Conservation (phyloP, 1,139 yeast genomes). For the Diutina mesorugosa region DNA sequence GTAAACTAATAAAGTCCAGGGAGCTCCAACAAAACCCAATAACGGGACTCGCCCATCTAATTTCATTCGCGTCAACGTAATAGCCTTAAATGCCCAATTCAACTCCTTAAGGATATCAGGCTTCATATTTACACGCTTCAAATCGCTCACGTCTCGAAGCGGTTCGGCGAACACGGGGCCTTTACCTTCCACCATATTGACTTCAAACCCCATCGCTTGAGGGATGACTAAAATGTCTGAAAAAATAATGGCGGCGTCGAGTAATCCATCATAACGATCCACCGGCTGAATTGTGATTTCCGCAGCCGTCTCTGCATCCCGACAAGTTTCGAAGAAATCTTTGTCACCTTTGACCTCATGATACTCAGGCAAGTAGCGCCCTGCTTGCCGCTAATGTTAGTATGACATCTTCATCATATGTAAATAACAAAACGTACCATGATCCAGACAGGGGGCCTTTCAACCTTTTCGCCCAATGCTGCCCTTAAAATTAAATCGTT, state of each 20-base stretch:
- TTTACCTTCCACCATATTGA: constrained; percentile 85
- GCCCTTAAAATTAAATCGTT: constrained; percentile 88
- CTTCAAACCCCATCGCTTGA: constrained; percentile 96
- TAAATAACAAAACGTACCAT: constrained; percentile 40
- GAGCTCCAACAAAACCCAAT: constrained; percentile 94
- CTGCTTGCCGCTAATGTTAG: constrained; percentile 55
- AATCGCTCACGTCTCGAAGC: constrained; percentile 59
- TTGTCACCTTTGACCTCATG: constrained; percentile 77
- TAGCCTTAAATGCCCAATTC: constrained; percentile 91
- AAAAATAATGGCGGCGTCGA: constrained; percentile 95
- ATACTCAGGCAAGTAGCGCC: constrained; percentile 84
- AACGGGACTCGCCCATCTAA: constrained; percentile 86
- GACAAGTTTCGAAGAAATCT: constrained; percentile 87
- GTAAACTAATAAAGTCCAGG: constrained; percentile 93
- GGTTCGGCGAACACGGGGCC: constrained; percentile 95
- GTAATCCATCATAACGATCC: constrained; percentile 73
- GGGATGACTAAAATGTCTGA: constrained; percentile 93
- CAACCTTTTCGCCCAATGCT: constrained; percentile 72
- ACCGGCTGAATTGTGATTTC: constrained; percentile 93
- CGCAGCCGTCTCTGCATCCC: constrained; percentile 88
- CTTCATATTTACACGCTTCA: constrained; percentile 41
- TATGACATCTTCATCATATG: not conserved
- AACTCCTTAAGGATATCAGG: constrained; percentile 67
- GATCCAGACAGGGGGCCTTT: constrained; percentile 97
- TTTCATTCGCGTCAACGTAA: constrained; percentile 73